These are phyloP conservation scores for Colletotrichum noveboracense DNA, from an alignment of 2,329 filamentous ascomycete species.

Conservation along the genomic window DNA sequence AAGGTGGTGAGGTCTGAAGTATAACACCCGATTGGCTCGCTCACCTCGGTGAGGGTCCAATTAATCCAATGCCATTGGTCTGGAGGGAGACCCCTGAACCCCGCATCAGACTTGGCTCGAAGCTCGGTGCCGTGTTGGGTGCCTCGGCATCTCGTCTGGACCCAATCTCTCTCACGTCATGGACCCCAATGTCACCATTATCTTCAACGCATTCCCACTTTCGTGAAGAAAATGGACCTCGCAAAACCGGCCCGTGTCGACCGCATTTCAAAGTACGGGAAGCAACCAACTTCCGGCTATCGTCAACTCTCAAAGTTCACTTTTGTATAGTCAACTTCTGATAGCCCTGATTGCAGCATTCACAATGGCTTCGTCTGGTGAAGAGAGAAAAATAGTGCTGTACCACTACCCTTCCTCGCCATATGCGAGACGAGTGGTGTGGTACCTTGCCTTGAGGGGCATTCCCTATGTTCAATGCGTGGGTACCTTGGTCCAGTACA, in stretches of 20 bases:
- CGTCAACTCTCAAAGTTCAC: neutral
- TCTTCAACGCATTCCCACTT: neutral
- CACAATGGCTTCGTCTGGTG: neutral
- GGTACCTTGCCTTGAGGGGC: slow-evolving; percentile 71
- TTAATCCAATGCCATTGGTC: neutral
- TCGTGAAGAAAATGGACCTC: neutral
- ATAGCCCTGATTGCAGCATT: fast-evolving
- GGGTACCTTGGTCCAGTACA: slow-evolving; percentile 32
- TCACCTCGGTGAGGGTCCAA: neutral
- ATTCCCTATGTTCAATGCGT: slow-evolving; percentile 74
- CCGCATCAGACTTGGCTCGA: neutral
- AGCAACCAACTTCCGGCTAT: neutral
- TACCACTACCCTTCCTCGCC: slow-evolving; percentile 73
- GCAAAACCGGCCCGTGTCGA: neutral
- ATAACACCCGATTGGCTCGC: slow-evolving; percentile 16
- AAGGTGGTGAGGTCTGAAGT: neutral
- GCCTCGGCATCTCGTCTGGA: slow-evolving; percentile 13
- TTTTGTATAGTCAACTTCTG: neutral
- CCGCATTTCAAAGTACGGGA: neutral
- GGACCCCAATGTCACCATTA: neutral
- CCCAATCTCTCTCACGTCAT: neutral
- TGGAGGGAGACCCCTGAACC: neutral
- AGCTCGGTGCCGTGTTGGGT: neutral
- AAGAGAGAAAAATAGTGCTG: slow-evolving; percentile 50
- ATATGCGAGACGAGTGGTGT: slow-evolving; percentile 66